A percentile compares a stretch with the other conserved stretches of the same genome.
phyloP scores from a whole-genome alignment of 139 green algal genomes.

The Pseudopediastrum boryanum region DNA sequence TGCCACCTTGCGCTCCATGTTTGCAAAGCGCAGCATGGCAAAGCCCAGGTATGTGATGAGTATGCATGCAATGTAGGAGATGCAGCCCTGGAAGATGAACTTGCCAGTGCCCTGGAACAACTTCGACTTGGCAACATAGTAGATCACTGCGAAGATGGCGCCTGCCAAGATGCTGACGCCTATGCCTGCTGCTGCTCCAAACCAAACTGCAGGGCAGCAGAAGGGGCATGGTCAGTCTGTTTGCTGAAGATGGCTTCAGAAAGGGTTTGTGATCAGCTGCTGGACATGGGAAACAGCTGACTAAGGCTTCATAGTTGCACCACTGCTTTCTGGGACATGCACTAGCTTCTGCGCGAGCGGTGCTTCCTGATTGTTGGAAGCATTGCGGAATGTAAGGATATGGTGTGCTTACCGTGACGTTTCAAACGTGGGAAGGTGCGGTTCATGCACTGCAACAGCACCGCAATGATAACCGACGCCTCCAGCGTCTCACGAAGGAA shows the following conservation, averaged over 20 bases:
- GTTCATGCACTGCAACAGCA: conserved; percentile 57
- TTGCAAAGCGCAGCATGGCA: conserved; percentile 60
- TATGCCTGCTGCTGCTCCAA: conserved; percentile 45
- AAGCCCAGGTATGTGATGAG: conserved; percentile 62
- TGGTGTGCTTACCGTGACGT: conserved; percentile 35
- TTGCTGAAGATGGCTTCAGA: too few species aligned
- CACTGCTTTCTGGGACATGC: too few species aligned
- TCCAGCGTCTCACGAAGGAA: conserved; percentile 63
- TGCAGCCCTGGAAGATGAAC: conserved; percentile 45
- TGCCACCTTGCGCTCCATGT: conserved; percentile 59
- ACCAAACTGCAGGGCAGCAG: conserved; percentile 52
- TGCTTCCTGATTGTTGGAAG: too few species aligned
- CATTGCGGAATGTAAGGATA: too few species aligned
- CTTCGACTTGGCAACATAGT: conserved; percentile 45
- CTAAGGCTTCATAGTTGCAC: too few species aligned
- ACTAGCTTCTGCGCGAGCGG: too few species aligned
- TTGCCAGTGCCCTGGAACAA: conserved; percentile 50
- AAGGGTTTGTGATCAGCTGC: too few species aligned
- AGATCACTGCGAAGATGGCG: conserved; percentile 51
- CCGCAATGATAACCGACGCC: conserved; percentile 56
- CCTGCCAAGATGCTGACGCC: conserved; percentile 47
- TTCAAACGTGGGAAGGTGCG: conserved; percentile 43
- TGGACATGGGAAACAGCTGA: too few species aligned
- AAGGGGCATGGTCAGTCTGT: too few species aligned
- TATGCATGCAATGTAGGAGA: conserved; percentile 46